Base-by-base conservation (phyloP, 768 basidiomycete species). In the Leucosporidium scottii region DNA sequence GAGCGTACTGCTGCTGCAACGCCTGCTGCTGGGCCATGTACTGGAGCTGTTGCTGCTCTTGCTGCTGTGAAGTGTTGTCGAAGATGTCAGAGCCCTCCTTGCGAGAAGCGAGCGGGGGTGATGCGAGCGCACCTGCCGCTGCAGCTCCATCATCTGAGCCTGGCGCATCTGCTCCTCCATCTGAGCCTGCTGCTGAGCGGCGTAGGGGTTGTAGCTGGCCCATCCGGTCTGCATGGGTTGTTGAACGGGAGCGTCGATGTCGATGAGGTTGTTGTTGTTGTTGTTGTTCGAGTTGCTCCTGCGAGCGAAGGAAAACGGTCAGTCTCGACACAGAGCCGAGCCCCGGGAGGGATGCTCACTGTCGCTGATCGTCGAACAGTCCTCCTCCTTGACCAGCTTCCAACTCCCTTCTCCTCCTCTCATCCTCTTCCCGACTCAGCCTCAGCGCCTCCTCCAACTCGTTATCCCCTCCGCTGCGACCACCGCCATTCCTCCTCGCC, bases 181-280 rank as follows among this genome's bases (percentile, higher is more conserved):
- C 61, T 71, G 69, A 28, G 62, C 61, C 62, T 74, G 74, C 51
- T 75, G 74, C 59, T 72, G 69, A 25, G 69, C 68, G 20, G 73
- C 72, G 54, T 91, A 92, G 0, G 90, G 90, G 78, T 98, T 98
- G 83, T 91, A 97, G 1, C 89, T 86, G 92, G 77, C 89, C 90
- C 79, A 57, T 1, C 72, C 72, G 4, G 72, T 73, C 66, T 64
- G 62, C 66, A 78, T 69, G 81, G 31, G 85, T 84, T 56, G 86
- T 82, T 75, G 91, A 83, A 68, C 82, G 77, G 0, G 85, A 85
- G 61, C 58, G 47, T 73, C 56, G 62, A 75, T 69, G 65, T 74
- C 75, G 62, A 75, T 74, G 54, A 70, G 54, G 20, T 62, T 39
- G n/a, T n/a, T n/a, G n/a, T n/a, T n/a, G 64, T 66, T 67, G n/a